These are phyloP conservation scores for Eucalyptus sp. DNA, from an alignment of 345 rosid genomes.

Conservation along the genomic window DNA sequence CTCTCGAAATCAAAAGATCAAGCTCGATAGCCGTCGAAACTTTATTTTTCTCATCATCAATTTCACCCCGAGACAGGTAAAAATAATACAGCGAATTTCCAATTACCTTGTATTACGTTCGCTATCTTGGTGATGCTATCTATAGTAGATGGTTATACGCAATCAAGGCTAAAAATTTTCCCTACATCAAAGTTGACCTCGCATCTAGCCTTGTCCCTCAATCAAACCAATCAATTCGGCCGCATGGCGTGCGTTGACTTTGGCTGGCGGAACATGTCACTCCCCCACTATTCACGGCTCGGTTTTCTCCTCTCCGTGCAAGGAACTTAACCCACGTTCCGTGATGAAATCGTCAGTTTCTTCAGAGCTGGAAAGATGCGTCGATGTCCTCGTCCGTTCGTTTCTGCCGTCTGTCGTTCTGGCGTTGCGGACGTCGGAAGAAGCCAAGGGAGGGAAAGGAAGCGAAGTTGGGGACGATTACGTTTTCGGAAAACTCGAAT, in stretches of 20 bases:
- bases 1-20: fast-evolving
- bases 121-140: fast-evolving
- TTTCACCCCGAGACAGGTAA: fast-evolving
- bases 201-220: neutral
- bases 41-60: fast-evolving
- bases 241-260: neutral
- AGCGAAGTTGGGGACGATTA: neutral
- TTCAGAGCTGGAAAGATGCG: neutral
- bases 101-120: fast-evolving
- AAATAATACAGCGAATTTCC: neutral
- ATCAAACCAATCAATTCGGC: neutral
- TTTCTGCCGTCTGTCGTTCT: neutral
- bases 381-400: neutral
- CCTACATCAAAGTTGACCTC: neutral
- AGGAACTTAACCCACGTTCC: neutral
- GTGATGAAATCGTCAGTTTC: neutral
- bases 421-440: neutral
- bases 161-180: no score
- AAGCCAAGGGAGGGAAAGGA: neutral
- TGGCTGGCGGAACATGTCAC: neutral
- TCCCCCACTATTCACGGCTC: neutral
- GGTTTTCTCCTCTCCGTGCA: neutral
- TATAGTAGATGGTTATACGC: neutral
- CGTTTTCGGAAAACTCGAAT: neutral
- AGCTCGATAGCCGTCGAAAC: fast-evolving